Percentiles rank a stretch among this genome's conserved stretches.
Evolutionary conservation across 768 basidiomycete genomes (phyloP).

Genomic region (Mycena vulgaris): DNA sequence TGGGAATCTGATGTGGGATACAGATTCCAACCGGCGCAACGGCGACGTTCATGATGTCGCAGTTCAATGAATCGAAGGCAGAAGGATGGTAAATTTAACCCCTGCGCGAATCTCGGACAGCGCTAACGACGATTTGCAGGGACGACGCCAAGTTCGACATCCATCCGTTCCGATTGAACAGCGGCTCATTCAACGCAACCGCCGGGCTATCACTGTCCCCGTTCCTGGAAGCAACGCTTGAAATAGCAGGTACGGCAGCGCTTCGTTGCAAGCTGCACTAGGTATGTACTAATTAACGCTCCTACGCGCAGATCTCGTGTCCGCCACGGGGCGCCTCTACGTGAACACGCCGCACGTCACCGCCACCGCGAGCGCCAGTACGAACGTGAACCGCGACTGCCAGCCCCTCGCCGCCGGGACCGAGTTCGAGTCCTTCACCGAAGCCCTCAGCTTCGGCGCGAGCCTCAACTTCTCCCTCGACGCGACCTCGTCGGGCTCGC

Average conservation of each 20-base stretch:
- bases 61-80: slow-evolving; percentile 16
- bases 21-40: slow-evolving; percentile 27
- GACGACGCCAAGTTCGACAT: slow-evolving; percentile 17
- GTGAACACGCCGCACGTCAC: slow-evolving; percentile 11
- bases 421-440: slow-evolving; percentile 23
- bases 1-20: neutral
- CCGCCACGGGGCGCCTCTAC: slow-evolving; percentile 11
- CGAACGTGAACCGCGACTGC: slow-evolving; percentile 21
- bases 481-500: neutral
- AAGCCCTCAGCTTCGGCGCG: slow-evolving; percentile 26
- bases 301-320: neutral
- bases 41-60: slow-evolving; percentile 4
- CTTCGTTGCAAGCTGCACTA: neutral
- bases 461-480: slow-evolving; percentile 26
- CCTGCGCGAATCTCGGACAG: no score
- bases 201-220: slow-evolving; percentile 26
- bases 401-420: neutral
- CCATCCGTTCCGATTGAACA: slow-evolving; percentile 31
- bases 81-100: slow-evolving; percentile 15
- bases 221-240: slow-evolving; percentile 20
- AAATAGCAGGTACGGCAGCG: neutral
- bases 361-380: slow-evolving; percentile 1
- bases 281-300: neutral
- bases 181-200: slow-evolving; percentile 6
- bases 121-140: neutral